Conservation (phyloP, 1,284 basidiomycete genomes). For the Microbotryomycetes sp. region DNA sequence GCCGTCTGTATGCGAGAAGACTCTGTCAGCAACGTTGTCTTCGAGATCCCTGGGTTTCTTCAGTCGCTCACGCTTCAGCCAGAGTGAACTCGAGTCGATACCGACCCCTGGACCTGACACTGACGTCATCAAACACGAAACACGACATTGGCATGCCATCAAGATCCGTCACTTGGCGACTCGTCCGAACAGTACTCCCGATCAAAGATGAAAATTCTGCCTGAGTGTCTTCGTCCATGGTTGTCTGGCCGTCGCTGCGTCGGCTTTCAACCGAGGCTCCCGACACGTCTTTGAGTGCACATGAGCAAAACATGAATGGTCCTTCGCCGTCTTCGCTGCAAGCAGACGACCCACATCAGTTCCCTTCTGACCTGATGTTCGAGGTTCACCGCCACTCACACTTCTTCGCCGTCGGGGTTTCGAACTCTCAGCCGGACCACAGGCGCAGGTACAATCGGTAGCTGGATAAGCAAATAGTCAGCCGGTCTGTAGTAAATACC, state of each 20-base stretch:
- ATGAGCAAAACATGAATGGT: slow-evolving; percentile 34
- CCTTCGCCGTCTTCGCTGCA: slow-evolving; percentile 18
- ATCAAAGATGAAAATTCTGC: slow-evolving; percentile 50
- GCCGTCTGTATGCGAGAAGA: background rate
- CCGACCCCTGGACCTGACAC: slow-evolving; percentile 65
- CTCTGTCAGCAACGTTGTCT: slow-evolving; percentile 3
- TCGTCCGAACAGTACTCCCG: slow-evolving; percentile 73
- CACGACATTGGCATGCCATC: slow-evolving; percentile 64
- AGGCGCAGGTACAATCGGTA: slow-evolving; percentile 35
- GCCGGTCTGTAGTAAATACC: slow-evolving; percentile 16
- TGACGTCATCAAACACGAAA: slow-evolving; percentile 84
- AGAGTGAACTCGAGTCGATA: slow-evolving; percentile 70
- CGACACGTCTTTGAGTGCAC: slow-evolving; percentile 49
- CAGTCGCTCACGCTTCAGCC: slow-evolving; percentile 60
- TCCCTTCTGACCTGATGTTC: background rate
- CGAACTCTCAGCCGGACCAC: slow-evolving; percentile 32
- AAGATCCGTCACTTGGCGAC: slow-evolving; percentile 62
- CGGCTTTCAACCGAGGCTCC: slow-evolving; percentile 31
- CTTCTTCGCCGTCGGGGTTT: slow-evolving; percentile 10
- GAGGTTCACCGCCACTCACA: slow-evolving; percentile 18
- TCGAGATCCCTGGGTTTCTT: background rate
- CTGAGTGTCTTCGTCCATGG: slow-evolving; percentile 47
- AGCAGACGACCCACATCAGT: no score
- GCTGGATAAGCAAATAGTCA: slow-evolving; percentile 18
- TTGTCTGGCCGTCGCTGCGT: slow-evolving; percentile 40